Evolutionary conservation across 73 alveolate species (phyloP), one percentile per base, ranked within the genome.

Genomic region (Symbiodinium pilosum): DNA sequence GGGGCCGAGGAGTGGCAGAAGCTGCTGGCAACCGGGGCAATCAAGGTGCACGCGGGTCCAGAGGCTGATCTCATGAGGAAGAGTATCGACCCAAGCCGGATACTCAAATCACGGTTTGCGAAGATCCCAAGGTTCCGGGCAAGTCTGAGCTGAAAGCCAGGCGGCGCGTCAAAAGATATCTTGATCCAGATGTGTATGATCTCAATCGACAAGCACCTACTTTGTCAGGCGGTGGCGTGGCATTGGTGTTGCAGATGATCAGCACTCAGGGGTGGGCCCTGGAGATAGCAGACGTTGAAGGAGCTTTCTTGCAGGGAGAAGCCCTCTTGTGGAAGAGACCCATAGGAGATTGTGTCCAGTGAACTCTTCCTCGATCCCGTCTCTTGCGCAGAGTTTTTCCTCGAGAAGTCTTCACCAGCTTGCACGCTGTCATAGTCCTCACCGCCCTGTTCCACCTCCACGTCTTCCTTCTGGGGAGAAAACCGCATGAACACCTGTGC

Each of bases 251-350:
- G 32, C 91, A 83, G 91, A 38, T 83, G 21, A 30, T 83, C 39
- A 68, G 68, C 26, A 40, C 91, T 0, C 32, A 24, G 21, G 43
- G 43, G 40, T 83, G 91, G 91, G 40, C 0, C 0, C 71, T 83
- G 59, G 43, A 40, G 59, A 83, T 83, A 24, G 43, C 43, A n/a
- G 91, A 83, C 24, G 68, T 83, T 11, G 91, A n/a, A n/a, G 91
- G 91, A 1, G 91, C 91, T 5, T 83, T 83, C 24, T 68, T 83
- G 0, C 91, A 83, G 3, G 91, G 91, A 5, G 68, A 83, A 26
- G 26, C 91, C 5, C 39, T 83, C n/a, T n/a, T n/a, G n/a, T n/a
- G n/a, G n/a, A n/a, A n/a, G n/a, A n/a, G n/a, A n/a, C n/a, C n/a
- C n/a, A n/a, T n/a, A n/a, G n/a, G n/a, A n/a, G n/a, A n/a, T n/a